A percentile compares a stretch with the other conserved stretches of the same genome.
Conservation (phyloP, 768 basidiomycete species). For the Kondoa malvinella region DNA sequence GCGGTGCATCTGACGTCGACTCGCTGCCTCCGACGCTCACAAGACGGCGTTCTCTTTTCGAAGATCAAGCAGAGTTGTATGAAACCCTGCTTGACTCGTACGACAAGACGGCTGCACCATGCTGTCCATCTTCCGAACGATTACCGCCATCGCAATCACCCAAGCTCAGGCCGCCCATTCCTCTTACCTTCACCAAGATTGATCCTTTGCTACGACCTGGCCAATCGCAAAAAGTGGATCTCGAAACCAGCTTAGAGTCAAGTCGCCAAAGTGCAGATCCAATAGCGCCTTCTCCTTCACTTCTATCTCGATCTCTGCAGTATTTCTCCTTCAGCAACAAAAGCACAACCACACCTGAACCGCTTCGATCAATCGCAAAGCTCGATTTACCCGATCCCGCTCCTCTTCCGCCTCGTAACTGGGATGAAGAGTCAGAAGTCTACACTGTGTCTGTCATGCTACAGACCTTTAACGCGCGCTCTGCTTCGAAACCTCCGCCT, state of each 20-base stretch:
- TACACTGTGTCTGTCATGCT: not conserved
- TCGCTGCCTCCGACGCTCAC: not conserved
- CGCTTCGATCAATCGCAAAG: too few relatives aligned
- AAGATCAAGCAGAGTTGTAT: not conserved
- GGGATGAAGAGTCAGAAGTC: too few relatives aligned
- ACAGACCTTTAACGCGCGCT: not conserved
- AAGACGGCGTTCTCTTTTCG: not conserved
- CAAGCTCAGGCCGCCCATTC: not conserved
- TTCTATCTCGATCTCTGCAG: not conserved
- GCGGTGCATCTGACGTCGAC: not conserved
- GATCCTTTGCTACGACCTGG: not conserved
- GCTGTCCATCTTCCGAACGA: too few relatives aligned
- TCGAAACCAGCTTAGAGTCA: not conserved
- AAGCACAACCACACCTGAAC: too few relatives aligned
- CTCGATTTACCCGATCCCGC: too few relatives aligned
- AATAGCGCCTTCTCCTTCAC: too few relatives aligned
- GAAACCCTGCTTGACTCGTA: not conserved
- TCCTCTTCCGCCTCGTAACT: too few relatives aligned
- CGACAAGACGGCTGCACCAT: too few relatives aligned
- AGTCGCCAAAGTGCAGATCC: too few relatives aligned
- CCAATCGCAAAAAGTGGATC: not conserved
- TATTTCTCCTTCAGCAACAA: not conserved
- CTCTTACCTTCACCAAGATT: not conserved
- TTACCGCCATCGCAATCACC: too few relatives aligned
- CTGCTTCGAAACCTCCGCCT: not conserved